Percentiles rank a stretch among this genome's conserved stretches.
phyloP scores from a whole-genome alignment of 2,329 filamentous ascomycete genomes.

The Cyclaneusma minus region DNA sequence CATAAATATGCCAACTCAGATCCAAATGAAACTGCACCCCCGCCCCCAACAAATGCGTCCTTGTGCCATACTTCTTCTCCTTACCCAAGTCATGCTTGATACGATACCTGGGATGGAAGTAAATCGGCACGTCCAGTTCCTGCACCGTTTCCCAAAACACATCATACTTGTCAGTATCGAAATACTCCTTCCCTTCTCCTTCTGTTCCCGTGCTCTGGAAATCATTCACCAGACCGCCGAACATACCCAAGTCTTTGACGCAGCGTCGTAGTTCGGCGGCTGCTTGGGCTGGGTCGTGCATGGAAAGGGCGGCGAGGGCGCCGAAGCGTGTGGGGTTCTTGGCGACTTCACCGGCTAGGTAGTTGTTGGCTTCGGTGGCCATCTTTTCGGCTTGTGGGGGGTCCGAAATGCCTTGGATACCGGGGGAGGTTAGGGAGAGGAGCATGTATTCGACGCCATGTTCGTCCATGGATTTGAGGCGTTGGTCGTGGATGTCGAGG shows the following conservation, averaged over 20 bases:
- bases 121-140: slow-evolving; percentile 47
- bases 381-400: slow-evolving; percentile 23
- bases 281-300: slow-evolving; percentile 36
- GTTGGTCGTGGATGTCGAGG: slow-evolving; percentile 20
- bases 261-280: slow-evolving; percentile 33
- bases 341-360: slow-evolving; percentile 11
- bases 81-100: slow-evolving; percentile 13
- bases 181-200: slow-evolving; percentile 47
- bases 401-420: slow-evolving; percentile 29
- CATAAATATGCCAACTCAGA: slow-evolving; percentile 28
- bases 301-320: slow-evolving; percentile 32
- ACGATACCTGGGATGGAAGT: slow-evolving; percentile 34
- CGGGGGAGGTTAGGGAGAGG: slow-evolving; percentile 31
- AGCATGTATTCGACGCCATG: slow-evolving; percentile 32
- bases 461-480: slow-evolving; percentile 27
- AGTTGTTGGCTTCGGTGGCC: slow-evolving; percentile 22
- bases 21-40: slow-evolving; percentile 25
- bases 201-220: slow-evolving; percentile 40
- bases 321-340: slow-evolving; percentile 23
- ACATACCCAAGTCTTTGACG: slow-evolving; percentile 42
- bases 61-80: slow-evolving; percentile 14
- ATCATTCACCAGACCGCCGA: slow-evolving; percentile 46
- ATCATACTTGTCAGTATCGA: slow-evolving; percentile 44
- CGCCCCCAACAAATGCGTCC: slow-evolving; percentile 20
- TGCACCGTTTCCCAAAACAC: slow-evolving; percentile 42